Percentiles rank a stretch among this genome's conserved stretches.
Evolutionary conservation across 805 yeast genomes (phyloP).

Genomic region (Yarrowia keelungensis): DNA sequence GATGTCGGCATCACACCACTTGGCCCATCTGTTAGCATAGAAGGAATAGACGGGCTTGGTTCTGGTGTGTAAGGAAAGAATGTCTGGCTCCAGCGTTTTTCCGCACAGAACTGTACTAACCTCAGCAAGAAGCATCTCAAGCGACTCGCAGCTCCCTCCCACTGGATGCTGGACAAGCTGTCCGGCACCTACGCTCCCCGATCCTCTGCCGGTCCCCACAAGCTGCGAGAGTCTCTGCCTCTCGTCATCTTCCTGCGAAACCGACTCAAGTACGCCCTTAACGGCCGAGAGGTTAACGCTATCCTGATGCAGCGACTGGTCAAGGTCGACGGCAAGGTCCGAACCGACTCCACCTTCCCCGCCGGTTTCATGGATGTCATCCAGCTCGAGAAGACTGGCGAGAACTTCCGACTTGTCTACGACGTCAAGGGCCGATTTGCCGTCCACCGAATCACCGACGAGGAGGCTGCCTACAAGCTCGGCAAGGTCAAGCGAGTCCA

Average conservation of each 20-base stretch:
- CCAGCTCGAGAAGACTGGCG: conserved; percentile 96
- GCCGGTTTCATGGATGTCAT: conserved; percentile 99
- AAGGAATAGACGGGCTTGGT: conserved; percentile 13
- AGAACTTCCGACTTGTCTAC: conserved; percentile 98
- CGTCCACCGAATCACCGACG: conserved; percentile 98
- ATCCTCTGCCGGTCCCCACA: conserved; percentile 99
- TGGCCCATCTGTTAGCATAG: conserved; percentile 16
- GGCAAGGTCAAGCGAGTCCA: conserved; percentile 98
- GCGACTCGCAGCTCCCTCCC: conserved; percentile 99
- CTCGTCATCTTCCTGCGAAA: conserved; percentile 95
- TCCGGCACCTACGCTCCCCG: conserved; percentile 99
- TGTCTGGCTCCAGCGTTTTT: not conserved
- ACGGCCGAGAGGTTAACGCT: conserved; percentile 99
- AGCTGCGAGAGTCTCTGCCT: conserved; percentile 97
- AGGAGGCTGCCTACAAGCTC: conserved; percentile 97
- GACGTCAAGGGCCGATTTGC: conserved; percentile 99
- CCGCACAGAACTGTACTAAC: conserved; percentile 30
- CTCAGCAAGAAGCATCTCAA: conserved; percentile 77
- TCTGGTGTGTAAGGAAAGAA: conserved; percentile 9
- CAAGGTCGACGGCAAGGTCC: conserved; percentile 98
- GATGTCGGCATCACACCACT: conserved; percentile 28
- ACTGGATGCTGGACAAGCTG: conserved; percentile 99
- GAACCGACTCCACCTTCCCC: conserved; percentile 99
- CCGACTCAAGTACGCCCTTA: conserved; percentile 98
- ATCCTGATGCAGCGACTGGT: conserved; percentile 98